A percentile compares a stretch with the other conserved stretches of the same genome.
These are phyloP conservation scores for Xanthoceras sorbifolium DNA, from an alignment of 345 rosid species.

Conservation along the genomic window DNA sequence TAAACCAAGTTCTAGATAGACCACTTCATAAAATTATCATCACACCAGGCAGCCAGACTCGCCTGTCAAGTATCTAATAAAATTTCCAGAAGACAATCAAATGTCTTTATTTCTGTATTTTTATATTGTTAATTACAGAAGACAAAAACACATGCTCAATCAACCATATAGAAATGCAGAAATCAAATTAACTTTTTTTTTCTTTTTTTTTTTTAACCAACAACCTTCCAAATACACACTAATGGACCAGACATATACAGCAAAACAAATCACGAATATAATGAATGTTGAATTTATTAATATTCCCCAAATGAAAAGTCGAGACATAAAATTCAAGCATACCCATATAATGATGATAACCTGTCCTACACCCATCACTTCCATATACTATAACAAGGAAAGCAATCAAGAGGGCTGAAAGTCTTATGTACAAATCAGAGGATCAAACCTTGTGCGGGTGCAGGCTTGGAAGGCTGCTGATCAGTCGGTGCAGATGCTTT, in stretches of 20 bases:
- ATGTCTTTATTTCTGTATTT: no score
- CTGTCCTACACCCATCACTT: slow-evolving; percentile 12
- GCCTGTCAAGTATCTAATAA: background rate
- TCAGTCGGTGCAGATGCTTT: slow-evolving; percentile 44
- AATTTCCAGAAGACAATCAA: background rate
- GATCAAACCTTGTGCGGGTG: slow-evolving; percentile 58
- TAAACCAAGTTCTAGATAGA: background rate
- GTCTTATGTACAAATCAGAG: slow-evolving; percentile 36
- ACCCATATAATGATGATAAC: slow-evolving; percentile 6
- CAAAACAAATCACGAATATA: background rate
- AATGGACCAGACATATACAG: background rate
- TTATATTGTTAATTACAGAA: no score
- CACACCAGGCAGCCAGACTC: background rate
- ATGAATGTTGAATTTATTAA: slow-evolving; percentile 13
- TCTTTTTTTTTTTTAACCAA: background rate
- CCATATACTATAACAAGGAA: background rate
- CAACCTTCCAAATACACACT: background rate
- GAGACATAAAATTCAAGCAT: slow-evolving; percentile 5
- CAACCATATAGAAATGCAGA: no score
- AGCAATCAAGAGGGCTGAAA: background rate
- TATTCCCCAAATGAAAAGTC: background rate
- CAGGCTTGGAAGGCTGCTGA: slow-evolving; percentile 51
- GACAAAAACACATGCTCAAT: no score
- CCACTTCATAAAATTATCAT: background rate
- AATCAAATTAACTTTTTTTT: no score